These are phyloP conservation scores for Aurantiochytrium sp. DNA, from an alignment of 108 stramenopile species.

Conservation along the genomic window DNA sequence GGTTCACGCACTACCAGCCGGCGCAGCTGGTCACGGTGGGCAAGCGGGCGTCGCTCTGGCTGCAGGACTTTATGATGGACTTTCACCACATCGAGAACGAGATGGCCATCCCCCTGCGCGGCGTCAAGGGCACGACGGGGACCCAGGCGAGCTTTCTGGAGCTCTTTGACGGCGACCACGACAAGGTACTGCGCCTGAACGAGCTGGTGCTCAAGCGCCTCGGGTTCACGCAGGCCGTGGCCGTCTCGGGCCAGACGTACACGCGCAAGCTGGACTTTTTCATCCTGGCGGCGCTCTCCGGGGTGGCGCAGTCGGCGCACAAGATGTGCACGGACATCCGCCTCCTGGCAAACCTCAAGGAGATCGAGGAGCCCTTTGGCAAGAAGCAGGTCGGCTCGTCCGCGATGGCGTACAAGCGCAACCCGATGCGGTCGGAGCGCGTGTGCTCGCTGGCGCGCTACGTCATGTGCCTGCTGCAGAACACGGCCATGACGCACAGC, in stretches of 20 bases:
- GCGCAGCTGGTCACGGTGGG: conserved; percentile 96
- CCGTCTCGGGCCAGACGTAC: conserved; percentile 97
- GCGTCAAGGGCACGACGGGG: conserved; percentile 97
- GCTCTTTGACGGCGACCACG: conserved; percentile 96
- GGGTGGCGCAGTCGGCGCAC: conserved; percentile 89
- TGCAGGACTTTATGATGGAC: conserved; percentile 89
- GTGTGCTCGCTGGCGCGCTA: conserved; percentile 87
- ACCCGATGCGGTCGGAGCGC: conserved; percentile 93
- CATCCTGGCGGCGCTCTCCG: conserved; percentile 78
- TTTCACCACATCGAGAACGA: conserved; percentile 76
- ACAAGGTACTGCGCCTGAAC: conserved; percentile 81
- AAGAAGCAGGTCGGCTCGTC: conserved; percentile 91
- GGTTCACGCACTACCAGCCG: conserved; percentile 96
- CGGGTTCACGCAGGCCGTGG: conserved; percentile 82
- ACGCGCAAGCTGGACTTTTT: conserved; percentile 92
- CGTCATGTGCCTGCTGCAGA: conserved; percentile 82
- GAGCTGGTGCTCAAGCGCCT: conserved; percentile 80
- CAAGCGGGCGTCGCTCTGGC: conserved; percentile 90
- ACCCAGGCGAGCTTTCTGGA: conserved; percentile 96
- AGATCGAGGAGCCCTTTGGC: conserved; percentile 87
- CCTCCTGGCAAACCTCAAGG: conserved; percentile 91
- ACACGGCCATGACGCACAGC: conserved; percentile 88
- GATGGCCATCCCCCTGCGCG: conserved; percentile 92
- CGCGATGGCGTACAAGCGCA: conserved; percentile 97
- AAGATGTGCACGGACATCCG: conserved; percentile 98